Percentiles rank a stretch among this genome's conserved stretches.
Conservation (phyloP, 2,329 filamentous ascomycete species). For the Penicillium sp. region DNA sequence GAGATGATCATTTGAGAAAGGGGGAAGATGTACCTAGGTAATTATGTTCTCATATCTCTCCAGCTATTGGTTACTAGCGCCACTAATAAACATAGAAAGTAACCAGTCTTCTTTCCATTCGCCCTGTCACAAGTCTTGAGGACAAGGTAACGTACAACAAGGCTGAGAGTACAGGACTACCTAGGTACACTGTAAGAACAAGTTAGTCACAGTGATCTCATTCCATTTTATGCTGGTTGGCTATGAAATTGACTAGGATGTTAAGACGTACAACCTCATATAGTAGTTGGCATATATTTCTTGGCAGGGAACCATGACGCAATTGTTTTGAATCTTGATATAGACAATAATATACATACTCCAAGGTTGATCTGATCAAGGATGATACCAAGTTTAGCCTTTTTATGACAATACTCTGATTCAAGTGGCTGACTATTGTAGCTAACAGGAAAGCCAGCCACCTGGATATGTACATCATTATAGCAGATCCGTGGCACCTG, state of each 20-base stretch:
- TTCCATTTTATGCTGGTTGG: background rate
- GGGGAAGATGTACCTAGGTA: background rate
- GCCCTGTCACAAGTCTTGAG: background rate
- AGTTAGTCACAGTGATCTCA: background rate
- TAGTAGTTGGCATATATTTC: background rate
- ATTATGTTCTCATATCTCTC: background rate
- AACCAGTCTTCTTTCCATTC: background rate
- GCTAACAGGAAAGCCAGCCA: background rate
- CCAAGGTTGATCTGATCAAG: background rate
- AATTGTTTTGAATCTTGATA: background rate
- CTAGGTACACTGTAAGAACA: background rate
- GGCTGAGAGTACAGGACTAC: background rate
- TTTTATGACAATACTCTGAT: background rate
- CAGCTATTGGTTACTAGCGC: background rate
- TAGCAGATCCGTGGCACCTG: background rate
- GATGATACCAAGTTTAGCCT: background rate
- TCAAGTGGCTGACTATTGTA: background rate
- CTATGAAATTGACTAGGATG: background rate
- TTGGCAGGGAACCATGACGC: conserved; percentile 2
- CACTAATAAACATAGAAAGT: background rate
- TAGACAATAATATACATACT: too few relatives aligned
- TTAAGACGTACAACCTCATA: too few relatives aligned
- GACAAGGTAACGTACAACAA: background rate
- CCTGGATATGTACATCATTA: background rate
- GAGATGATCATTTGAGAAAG: background rate